phyloP scores from a whole-genome alignment of 2,329 filamentous ascomycete species.

The Cladophialophora exuberans region DNA sequence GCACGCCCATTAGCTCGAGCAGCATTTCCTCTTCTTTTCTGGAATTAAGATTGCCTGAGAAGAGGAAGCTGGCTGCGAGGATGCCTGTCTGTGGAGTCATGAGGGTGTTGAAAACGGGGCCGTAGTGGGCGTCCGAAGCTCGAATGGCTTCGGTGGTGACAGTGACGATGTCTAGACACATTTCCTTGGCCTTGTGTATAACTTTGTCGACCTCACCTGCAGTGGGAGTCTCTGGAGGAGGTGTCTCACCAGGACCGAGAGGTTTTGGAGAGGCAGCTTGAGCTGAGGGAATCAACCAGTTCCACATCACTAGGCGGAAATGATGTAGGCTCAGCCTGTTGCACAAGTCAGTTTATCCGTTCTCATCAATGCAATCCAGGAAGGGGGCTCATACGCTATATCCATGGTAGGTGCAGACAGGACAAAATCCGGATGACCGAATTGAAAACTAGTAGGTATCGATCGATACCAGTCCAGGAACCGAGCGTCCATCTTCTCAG shows the following conservation, averaged over 20 bases:
- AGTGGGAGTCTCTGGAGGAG: not conserved
- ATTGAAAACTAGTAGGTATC: constrained; percentile 1
- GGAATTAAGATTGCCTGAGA: constrained; percentile 12
- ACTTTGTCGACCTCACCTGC: constrained; percentile 3
- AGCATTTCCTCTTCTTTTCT: constrained; percentile 15
- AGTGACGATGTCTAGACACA: not conserved
- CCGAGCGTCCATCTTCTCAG: constrained; percentile 5
- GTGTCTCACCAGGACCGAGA: not conserved
- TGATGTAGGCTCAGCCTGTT: constrained; percentile 8
- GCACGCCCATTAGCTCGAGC: constrained; percentile 11
- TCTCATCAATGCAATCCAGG: not conserved
- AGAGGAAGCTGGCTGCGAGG: constrained; percentile 14
- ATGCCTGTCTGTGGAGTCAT: constrained; percentile 18
- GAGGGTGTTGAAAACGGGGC: constrained; percentile 6
- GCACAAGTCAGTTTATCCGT: not conserved
- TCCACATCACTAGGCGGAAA: constrained; percentile 19
- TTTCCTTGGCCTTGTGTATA: not conserved
- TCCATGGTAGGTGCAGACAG: constrained; percentile 10
- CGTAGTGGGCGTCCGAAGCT: constrained; percentile 1
- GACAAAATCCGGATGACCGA: constrained; percentile 9
- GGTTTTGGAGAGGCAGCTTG: not conserved
- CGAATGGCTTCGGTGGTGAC: not conserved
- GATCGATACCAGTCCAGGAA: constrained; percentile 14
- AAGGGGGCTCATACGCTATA: constrained; percentile 8
- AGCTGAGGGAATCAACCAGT: constrained; percentile 10